Percentiles rank a stretch among this genome's conserved stretches.
phyloP scores from a whole-genome alignment of 2,329 filamentous ascomycete species.

The Colletotrichum zoysiae region DNA sequence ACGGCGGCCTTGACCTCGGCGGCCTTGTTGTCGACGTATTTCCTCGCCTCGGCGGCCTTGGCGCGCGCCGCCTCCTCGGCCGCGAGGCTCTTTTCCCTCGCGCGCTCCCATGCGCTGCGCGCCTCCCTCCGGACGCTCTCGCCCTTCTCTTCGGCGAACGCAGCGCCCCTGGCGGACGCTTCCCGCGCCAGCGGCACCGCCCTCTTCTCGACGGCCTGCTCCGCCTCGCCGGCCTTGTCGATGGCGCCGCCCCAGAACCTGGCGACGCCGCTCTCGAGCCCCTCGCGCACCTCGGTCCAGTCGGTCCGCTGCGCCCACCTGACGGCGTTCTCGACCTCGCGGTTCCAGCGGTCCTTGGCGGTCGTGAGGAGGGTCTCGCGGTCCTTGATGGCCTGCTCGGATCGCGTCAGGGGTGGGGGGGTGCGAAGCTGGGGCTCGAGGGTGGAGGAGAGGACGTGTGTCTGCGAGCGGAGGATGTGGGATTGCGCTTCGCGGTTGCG shows the following conservation, averaged over 20 bases:
- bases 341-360: conserved; percentile 83
- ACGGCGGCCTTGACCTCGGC: conserved; percentile 39
- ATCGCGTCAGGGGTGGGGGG: conserved; percentile 62
- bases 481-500: conserved; percentile 73
- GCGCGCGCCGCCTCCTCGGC: conserved; percentile 37
- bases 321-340: conserved; percentile 76
- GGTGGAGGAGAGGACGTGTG: conserved; percentile 65
- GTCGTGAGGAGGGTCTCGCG: conserved; percentile 71
- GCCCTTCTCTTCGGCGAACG: conserved; percentile 42
- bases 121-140: conserved; percentile 44
- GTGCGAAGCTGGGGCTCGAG: conserved; percentile 62
- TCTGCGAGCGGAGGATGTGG: conserved; percentile 68
- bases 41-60: conserved; percentile 36
- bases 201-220: conserved; percentile 35
- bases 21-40: conserved; percentile 28
- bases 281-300: conserved; percentile 73
- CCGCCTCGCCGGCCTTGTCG: conserved; percentile 50
- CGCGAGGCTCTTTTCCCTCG: conserved; percentile 42
- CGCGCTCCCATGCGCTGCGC: conserved; percentile 43
- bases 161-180: conserved; percentile 51
- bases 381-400: conserved; percentile 64
- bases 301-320: conserved; percentile 75
- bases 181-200: conserved; percentile 43
- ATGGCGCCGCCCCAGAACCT: conserved; percentile 59
- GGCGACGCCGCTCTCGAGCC: conserved; percentile 63